Evolutionary conservation across 345 rosid genomes (phyloP).

Genomic region (Streptanthus diversifolius): DNA sequence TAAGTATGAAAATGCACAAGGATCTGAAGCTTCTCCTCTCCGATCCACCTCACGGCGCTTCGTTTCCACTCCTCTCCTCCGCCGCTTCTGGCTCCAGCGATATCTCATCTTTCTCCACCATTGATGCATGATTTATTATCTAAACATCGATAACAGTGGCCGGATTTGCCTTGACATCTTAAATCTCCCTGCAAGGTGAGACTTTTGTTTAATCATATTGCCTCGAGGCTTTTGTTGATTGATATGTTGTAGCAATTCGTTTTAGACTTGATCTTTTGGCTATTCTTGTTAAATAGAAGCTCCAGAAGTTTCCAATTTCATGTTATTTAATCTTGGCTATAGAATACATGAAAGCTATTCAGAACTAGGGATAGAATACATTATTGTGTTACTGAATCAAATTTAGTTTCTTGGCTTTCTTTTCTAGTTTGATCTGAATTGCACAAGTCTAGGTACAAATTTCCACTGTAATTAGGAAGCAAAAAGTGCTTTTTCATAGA

Average conservation of each 20-base stretch:
- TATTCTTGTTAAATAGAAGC: not conserved
- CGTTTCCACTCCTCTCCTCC: conserved; percentile 58
- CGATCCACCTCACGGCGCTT: conserved; percentile 73
- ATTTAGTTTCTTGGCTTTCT: too few relatives aligned
- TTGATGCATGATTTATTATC: conserved; percentile 75
- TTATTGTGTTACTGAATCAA: too few relatives aligned
- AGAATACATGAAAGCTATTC: not conserved
- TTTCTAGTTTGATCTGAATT: too few relatives aligned
- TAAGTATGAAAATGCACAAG: conserved; percentile 70
- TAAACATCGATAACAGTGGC: conserved; percentile 79
- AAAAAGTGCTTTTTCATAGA: not conserved
- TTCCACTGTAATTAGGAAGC: not conserved
- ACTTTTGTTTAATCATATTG: too few relatives aligned
- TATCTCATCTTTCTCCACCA: conserved; percentile 46
- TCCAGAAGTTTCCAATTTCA: not conserved
- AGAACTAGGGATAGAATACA: not conserved
- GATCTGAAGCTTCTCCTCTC: conserved; percentile 77
- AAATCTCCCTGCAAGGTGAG: conserved; percentile 79
- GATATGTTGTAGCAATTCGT: not conserved
- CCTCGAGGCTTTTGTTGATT: not conserved
- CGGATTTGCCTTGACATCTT: conserved; percentile 90
- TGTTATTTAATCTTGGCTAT: not conserved
- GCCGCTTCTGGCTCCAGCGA: conserved; percentile 47
- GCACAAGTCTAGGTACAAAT: not conserved
- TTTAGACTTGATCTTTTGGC: not conserved